These are phyloP conservation scores for Litsea cubeba DNA, from an alignment of 164 flowering plant genomes.

Conservation along the genomic window DNA sequence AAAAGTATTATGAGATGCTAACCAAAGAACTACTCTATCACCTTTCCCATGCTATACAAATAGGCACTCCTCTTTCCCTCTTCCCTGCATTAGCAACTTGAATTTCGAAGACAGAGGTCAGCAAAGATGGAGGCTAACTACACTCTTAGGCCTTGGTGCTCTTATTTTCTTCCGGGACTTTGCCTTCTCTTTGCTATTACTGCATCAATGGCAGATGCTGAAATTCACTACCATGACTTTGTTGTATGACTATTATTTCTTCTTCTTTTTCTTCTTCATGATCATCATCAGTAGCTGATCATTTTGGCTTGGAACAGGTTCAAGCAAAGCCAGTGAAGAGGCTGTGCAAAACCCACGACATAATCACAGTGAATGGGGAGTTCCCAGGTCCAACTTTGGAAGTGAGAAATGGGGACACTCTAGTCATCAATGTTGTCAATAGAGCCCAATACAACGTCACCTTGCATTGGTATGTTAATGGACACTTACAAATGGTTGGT, in stretches of 20 bases:
- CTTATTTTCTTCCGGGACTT: conserved; percentile 9
- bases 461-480: conserved; percentile 67
- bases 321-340: conserved; percentile 91
- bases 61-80: neutral
- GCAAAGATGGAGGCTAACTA: conserved; percentile 6
- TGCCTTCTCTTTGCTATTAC: conserved; percentile 12
- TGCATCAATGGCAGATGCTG: conserved; percentile 8
- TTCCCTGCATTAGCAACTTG: conserved; percentile 5
- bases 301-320: conserved; percentile 33
- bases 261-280: neutral
- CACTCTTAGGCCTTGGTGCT: conserved; percentile 10
- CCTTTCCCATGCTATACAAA: neutral
- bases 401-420: conserved; percentile 72
- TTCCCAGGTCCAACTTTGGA: conserved; percentile 84
- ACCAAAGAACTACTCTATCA: conserved; percentile 20
- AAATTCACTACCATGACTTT: conserved; percentile 56
- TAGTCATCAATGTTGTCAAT: conserved; percentile 64
- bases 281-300: too few species aligned
- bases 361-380: conserved; percentile 83
- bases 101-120: neutral
- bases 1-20: neutral
- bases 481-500: neutral
- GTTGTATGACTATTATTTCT: conserved; percentile 27
- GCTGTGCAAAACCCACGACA: conserved; percentile 81
- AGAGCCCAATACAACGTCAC: conserved; percentile 70